Percentiles rank a stretch among this genome's conserved stretches.
Conservation (phyloP, 352 stramenopile species). For the Globisporangium ultimum region DNA sequence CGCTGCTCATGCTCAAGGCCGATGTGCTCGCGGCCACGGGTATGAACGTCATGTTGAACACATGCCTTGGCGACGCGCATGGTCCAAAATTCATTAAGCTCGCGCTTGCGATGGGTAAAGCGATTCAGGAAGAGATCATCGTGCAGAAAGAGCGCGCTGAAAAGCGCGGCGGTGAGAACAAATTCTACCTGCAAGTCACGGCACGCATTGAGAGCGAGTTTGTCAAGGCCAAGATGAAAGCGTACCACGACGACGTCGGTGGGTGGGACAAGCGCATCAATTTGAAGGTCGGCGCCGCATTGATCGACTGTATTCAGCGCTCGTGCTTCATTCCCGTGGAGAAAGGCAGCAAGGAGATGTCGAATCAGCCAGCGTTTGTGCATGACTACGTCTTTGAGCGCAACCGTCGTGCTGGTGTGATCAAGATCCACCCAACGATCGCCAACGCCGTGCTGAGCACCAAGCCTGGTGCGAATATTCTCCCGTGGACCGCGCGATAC, state of each 20-base stretch:
- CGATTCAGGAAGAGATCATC: conserved; percentile 76
- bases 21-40: conserved; percentile 55
- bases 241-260: conserved; percentile 70
- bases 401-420: conserved; percentile 75
- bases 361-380: conserved; percentile 47
- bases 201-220: conserved; percentile 31
- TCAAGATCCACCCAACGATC: conserved; percentile 67
- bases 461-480: conserved; percentile 48
- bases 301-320: conserved; percentile 78
- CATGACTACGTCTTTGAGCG: conserved; percentile 81
- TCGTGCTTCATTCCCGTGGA: conserved; percentile 69
- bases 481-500: conserved; percentile 84
- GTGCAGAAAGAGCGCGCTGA: conserved; percentile 36
- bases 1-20: conserved; percentile 52
- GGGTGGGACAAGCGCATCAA: conserved; percentile 87
- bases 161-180: conserved; percentile 25
- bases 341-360: conserved; percentile 23
- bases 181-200: conserved; percentile 27
- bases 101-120: conserved; percentile 69
- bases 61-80: conserved; percentile 56
- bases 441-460: conserved; percentile 49
- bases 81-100: conserved; percentile 83
- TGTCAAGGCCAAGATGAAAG: conserved; percentile 38
- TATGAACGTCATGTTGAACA: conserved; percentile 75
- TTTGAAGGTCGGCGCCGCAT: conserved; percentile 85